Evolutionary conservation across 164 flowering plant species (phyloP).

Genomic region (Liriodendron chinense): DNA sequence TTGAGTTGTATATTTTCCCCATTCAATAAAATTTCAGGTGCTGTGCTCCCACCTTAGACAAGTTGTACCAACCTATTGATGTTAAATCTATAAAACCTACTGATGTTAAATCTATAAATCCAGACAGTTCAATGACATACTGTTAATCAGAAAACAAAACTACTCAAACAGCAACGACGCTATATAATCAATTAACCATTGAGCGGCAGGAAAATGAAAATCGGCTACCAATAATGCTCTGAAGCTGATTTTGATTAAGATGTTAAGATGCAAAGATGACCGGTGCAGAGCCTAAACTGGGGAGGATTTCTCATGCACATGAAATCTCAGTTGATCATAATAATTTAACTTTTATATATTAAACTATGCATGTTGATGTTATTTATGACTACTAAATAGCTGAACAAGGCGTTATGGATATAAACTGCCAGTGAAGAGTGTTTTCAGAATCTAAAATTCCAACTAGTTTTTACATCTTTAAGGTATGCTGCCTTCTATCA

Average conservation of each 20-base stretch:
- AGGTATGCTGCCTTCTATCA: no score
- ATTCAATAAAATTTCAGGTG: no score
- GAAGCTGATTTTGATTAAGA: neutral
- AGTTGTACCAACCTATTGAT: neutral
- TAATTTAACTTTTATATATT: no score
- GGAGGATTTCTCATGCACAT: no score
- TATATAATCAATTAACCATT: neutral
- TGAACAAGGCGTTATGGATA: no score
- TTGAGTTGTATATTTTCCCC: no score
- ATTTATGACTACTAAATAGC: no score
- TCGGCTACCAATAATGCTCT: neutral
- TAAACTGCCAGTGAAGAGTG: no score
- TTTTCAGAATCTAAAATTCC: no score
- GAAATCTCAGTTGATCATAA: neutral
- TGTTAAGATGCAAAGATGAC: neutral
- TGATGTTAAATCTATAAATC: neutral
- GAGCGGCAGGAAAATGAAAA: neutral
- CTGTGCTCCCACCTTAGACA: no score
- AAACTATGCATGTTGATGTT: no score
- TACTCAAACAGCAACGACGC: neutral
- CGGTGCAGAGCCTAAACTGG: neutral
- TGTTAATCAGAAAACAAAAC: neutral
- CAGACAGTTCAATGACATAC: neutral
- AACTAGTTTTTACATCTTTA: no score
- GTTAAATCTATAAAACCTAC: neutral